phyloP scores from a whole-genome alignment of 352 stramenopile genomes.

The Saprolegnia parasitica region DNA sequence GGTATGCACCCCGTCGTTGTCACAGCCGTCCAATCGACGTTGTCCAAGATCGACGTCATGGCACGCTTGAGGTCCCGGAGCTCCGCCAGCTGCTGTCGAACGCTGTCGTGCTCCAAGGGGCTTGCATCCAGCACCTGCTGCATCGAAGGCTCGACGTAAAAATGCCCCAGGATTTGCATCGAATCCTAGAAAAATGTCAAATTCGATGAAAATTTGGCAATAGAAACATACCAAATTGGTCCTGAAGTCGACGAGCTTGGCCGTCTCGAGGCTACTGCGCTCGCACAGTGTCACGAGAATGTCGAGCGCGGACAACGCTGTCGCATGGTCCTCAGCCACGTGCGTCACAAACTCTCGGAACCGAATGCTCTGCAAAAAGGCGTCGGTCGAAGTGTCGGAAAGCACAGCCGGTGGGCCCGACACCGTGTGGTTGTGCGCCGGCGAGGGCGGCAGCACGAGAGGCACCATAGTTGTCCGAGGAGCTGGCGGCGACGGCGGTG shows the following conservation, averaged over 20 bases:
- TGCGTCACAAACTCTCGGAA: constrained; percentile 68
- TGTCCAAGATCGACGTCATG: not conserved
- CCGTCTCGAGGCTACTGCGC: constrained; percentile 42
- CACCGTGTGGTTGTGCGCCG: not conserved
- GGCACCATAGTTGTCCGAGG: not conserved
- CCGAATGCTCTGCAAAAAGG: constrained; percentile 58
- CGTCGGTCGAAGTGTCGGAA: constrained; percentile 3
- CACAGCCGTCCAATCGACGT: not conserved
- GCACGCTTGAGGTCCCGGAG: not conserved
- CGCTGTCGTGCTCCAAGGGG: no score
- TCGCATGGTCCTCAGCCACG: constrained; percentile 71
- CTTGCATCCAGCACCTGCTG: constrained; percentile 2
- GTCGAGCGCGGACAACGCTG: constrained; percentile 64
- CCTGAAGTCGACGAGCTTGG: constrained; percentile 60
- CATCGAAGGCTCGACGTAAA: not conserved
- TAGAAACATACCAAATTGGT: constrained; percentile 44
- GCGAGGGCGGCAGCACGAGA: not conserved
- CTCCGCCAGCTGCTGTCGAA: not conserved
- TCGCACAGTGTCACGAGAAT: constrained; percentile 71
- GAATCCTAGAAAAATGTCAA: constrained; percentile 13
- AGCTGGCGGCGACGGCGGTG: not conserved
- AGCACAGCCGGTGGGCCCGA: not conserved
- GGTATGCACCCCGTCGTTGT: not conserved
- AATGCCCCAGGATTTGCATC: constrained; percentile 1
- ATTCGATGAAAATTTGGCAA: not conserved